phyloP scores from a whole-genome alignment of 1,284 basidiomycete species.

The Ceratobasidium theobromae region DNA sequence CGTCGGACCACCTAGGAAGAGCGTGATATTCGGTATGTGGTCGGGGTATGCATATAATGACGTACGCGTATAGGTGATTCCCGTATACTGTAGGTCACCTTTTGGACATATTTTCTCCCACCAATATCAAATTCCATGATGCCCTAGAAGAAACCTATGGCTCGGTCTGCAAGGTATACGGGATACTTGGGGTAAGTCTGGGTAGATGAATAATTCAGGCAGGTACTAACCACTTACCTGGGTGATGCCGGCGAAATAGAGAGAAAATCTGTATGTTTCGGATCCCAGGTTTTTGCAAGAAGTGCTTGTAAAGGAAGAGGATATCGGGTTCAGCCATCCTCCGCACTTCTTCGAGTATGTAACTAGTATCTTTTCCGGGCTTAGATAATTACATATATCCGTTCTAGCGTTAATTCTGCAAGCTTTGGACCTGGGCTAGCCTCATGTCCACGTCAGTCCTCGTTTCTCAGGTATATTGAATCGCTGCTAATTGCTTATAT shows the following conservation, averaged over 20 bases:
- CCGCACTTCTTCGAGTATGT: background rate
- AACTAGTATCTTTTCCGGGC: background rate
- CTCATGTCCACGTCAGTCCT: background rate
- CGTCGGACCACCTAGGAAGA: background rate
- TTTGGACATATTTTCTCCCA: background rate
- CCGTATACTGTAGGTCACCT: too few species aligned
- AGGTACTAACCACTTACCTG: background rate
- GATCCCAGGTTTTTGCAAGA: constrained; percentile 16
- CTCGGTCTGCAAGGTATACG: background rate
- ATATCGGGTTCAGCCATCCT: background rate
- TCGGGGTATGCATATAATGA: background rate
- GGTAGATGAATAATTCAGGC: background rate
- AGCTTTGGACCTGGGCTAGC: background rate
- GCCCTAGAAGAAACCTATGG: constrained; percentile 6
- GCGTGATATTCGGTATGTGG: background rate
- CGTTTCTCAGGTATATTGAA: background rate
- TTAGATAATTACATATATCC: background rate
- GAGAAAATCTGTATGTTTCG: background rate
- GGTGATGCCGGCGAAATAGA: background rate
- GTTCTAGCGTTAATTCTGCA: background rate
- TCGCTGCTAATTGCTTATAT: background rate
- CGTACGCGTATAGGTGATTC: too few species aligned
- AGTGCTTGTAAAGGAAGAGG: constrained; percentile 5
- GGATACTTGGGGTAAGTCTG: constrained; percentile 2
- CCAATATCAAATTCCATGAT: background rate